Conservation (phyloP, 352 stramenopile genomes). For the Blastocystis sp. region DNA sequence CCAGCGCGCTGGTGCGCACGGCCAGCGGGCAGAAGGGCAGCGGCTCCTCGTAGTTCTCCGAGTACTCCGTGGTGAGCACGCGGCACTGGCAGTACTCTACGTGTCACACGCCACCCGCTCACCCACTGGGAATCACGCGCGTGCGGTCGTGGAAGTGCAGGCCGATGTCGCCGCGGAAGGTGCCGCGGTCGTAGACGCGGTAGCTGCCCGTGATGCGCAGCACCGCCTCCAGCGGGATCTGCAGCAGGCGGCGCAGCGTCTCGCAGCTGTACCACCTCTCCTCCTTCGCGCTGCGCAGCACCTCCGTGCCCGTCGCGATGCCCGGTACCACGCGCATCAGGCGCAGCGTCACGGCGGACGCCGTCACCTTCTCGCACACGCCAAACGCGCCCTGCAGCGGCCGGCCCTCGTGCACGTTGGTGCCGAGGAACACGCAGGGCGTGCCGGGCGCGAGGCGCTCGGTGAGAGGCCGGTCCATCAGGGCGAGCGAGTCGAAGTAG, state of each 20-base stretch:
- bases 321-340: slow-evolving; percentile 10
- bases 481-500: slow-evolving; percentile 74
- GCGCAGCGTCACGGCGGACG: slow-evolving; percentile 69
- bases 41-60: slow-evolving; percentile 72
- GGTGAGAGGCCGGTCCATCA: slow-evolving; percentile 72
- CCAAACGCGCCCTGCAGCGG: slow-evolving; percentile 81
- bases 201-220: slow-evolving; percentile 88
- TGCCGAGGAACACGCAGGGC: slow-evolving; percentile 82
- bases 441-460: slow-evolving; percentile 84
- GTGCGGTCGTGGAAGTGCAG: slow-evolving; percentile 75
- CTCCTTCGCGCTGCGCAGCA: slow-evolving; percentile 84
- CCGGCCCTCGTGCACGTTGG: slow-evolving; percentile 75
- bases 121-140: slow-evolving; percentile 8
- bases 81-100: slow-evolving; percentile 77
- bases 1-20: slow-evolving; percentile 81
- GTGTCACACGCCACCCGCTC: background rate
- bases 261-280: slow-evolving; percentile 83
- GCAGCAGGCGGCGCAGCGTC: slow-evolving; percentile 83
- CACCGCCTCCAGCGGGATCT: slow-evolving; percentile 85
- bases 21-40: slow-evolving; percentile 84
- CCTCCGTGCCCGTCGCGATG: slow-evolving; percentile 79
- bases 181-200: slow-evolving; percentile 84
- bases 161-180: slow-evolving; percentile 77
- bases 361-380: slow-evolving; percentile 78
- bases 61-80: slow-evolving; percentile 82